Conservation (phyloP, 139 green algal genomes). For the Zygnema cylindricum region DNA sequence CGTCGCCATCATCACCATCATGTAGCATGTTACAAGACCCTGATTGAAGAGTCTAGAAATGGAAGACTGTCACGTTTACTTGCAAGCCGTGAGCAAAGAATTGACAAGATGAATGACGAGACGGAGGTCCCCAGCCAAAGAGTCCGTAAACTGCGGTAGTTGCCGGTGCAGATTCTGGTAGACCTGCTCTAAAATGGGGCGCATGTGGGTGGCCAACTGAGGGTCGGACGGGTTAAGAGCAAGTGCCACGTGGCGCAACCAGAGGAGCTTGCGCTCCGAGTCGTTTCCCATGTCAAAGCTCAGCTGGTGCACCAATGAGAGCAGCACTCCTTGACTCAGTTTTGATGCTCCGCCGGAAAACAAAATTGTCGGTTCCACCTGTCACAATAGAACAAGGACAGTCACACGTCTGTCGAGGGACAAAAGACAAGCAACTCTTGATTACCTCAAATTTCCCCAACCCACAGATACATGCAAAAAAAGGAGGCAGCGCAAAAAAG, state of each 20-base stretch:
- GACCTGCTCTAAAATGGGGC: conserved; percentile 59
- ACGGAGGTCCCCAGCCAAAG: conserved; percentile 15
- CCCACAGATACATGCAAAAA: too few species aligned
- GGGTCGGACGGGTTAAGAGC: conserved; percentile 72
- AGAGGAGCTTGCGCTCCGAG: conserved; percentile 72
- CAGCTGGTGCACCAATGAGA: conserved; percentile 84
- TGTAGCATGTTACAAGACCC: too few species aligned
- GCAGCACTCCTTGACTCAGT: conserved; percentile 77
- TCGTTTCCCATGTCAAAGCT: conserved; percentile 67
- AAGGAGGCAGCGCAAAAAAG: too few species aligned
- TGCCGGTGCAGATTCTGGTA: conserved; percentile 36
- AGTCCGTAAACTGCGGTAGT: not conserved
- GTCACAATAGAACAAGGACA: too few species aligned
- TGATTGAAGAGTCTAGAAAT: too few species aligned
- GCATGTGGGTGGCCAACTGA: conserved; percentile 70
- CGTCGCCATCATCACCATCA: too few species aligned
- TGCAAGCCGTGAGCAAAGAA: conserved; percentile 47
- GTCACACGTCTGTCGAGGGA: too few species aligned
- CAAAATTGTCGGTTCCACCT: conserved; percentile 34
- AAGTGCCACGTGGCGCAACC: conserved; percentile 74
- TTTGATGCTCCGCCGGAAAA: not conserved
- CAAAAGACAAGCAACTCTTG: too few species aligned
- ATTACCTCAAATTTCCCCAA: too few species aligned
- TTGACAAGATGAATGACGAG: conserved; percentile 58
- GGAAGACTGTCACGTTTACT: too few species aligned